These are phyloP conservation scores for Geum urbanum DNA, from an alignment of 306 rosid species.

Conservation along the genomic window DNA sequence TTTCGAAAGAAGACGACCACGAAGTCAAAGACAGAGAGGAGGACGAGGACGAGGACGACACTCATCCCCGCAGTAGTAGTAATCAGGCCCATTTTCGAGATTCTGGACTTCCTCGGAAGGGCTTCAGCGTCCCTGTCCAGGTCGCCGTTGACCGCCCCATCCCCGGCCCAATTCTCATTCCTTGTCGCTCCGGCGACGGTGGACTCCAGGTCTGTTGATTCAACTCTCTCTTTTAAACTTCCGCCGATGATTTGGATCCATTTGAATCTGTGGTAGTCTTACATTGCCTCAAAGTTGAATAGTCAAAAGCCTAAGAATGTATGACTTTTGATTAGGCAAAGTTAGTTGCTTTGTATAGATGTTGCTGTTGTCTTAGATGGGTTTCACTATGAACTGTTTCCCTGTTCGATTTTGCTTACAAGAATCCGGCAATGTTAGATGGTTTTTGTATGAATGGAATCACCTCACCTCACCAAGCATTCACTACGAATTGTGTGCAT, in stretches of 20 bases:
- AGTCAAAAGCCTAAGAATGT: not conserved
- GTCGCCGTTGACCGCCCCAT: constrained; percentile 59
- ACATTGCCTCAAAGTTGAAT: too few relatives aligned
- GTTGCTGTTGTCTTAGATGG: not conserved
- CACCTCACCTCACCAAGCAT: too few relatives aligned
- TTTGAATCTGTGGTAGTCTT: not conserved
- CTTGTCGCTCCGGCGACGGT: constrained; percentile 60
- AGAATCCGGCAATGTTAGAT: not conserved
- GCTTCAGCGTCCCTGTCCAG: constrained; percentile 69
- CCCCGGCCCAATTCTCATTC: constrained; percentile 52
- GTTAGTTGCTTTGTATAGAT: not conserved
- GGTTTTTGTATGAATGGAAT: not conserved
- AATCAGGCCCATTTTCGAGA: constrained; percentile 35
- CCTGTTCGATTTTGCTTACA: not conserved
- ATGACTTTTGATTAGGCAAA: not conserved
- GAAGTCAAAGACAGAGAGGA: constrained; percentile 40
- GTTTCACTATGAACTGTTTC: too few relatives aligned
- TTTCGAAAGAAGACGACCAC: constrained; percentile 49
- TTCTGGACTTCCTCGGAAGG: constrained; percentile 59
- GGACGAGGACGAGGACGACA: constrained; percentile 6
- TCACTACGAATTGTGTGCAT: not conserved
- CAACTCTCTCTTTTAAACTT: constrained; percentile 11
- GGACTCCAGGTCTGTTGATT: constrained; percentile 64
- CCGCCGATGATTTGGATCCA: not conserved
- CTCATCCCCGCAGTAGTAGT: constrained; percentile 24